Percentiles rank a stretch among this genome's conserved stretches.
phyloP scores from a whole-genome alignment of 495 filamentous ascomycete species.

The Penicillium argentinense region DNA sequence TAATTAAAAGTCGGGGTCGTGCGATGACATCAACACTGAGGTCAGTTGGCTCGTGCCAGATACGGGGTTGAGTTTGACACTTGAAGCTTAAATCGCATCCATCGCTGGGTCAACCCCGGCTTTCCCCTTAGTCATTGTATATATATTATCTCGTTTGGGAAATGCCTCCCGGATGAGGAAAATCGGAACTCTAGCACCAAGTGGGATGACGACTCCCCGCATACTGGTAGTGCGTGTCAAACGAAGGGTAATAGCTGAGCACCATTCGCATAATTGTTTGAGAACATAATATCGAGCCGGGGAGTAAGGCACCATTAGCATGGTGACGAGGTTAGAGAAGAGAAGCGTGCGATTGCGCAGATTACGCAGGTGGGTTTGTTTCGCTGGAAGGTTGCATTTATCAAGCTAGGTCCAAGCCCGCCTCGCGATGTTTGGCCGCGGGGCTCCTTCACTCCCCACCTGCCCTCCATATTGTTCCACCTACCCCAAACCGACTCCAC shows the following conservation, averaged over 20 bases:
- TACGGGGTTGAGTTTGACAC: neutral
- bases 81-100: neutral
- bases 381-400: slow-evolving; percentile 1
- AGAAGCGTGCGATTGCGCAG: too few species aligned
- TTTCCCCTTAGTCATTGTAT: neutral
- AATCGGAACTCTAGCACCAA: too few species aligned
- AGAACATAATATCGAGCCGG: too few species aligned
- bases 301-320: too few species aligned
- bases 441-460: neutral
- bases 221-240: too few species aligned
- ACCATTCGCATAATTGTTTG: too few species aligned
- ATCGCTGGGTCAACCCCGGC: neutral
- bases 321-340: too few species aligned
- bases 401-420: neutral
- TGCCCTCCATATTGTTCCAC: neutral
- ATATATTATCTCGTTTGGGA: neutral
- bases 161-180: neutral
- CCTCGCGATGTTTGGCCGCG: neutral
- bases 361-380: too few species aligned
- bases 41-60: neutral
- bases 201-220: too few species aligned
- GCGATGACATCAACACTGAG: slow-evolving; percentile 8
- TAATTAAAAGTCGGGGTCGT: neutral
- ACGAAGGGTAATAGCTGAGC: too few species aligned
- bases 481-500: too few species aligned